Evolutionary conservation across 169 alveolate genomes (phyloP).

Genomic region (Amoebophrya sp.): DNA sequence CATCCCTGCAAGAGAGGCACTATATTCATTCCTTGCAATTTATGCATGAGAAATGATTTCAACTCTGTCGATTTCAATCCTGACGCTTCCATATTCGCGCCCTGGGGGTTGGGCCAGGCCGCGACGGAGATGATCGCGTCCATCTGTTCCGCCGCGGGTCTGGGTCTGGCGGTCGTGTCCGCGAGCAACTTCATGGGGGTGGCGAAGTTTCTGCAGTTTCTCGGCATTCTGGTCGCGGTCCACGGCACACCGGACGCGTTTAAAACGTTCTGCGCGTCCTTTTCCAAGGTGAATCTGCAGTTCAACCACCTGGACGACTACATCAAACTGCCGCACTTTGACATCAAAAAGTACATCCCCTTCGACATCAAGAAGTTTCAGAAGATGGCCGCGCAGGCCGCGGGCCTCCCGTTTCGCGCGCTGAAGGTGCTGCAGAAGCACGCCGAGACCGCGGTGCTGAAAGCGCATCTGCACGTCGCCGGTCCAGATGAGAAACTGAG

Average conservation of each 20-base stretch:
- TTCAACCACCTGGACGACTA: conserved; percentile 17
- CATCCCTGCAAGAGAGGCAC: too few species aligned
- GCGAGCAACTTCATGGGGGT: neutral
- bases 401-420: neutral
- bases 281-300: neutral
- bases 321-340: neutral
- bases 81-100: too few species aligned
- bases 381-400: conserved; percentile 12
- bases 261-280: conserved; percentile 1
- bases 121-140: neutral
- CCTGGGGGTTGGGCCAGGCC: conserved; percentile 20
- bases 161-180: conserved; percentile 10
- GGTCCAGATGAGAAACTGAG: neutral
- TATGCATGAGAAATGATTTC: too few species aligned
- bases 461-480: neutral
- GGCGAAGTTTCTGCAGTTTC: conserved; percentile 17
- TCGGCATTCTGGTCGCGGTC: conserved; percentile 1
- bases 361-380: neutral
- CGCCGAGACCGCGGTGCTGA: neutral
- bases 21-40: too few species aligned
- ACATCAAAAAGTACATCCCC: neutral
- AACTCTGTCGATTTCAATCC: too few species aligned
- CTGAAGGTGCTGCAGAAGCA: neutral
- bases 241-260: conserved; percentile 15
- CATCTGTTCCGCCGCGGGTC: neutral